Conservation (phyloP, 768 basidiomycete genomes). For the Flagelloscypha sp. region DNA sequence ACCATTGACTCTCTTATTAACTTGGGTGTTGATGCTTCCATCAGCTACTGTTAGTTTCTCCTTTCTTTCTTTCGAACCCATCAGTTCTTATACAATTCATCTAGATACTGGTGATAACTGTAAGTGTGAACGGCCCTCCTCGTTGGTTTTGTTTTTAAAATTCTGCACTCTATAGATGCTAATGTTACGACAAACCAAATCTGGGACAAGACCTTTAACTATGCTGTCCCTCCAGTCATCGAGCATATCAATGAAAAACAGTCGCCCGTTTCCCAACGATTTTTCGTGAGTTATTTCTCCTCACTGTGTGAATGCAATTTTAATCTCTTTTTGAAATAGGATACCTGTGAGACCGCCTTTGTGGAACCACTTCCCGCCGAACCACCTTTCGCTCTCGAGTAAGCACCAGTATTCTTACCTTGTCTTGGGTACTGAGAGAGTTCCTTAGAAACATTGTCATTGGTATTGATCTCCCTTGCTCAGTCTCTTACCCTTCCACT, state of each 20-base stretch:
- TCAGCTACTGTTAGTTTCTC: too few relatives aligned
- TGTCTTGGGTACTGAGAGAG: not conserved
- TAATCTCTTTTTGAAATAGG: constrained; percentile 19
- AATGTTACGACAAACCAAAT: too few relatives aligned
- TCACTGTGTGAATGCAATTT: too few relatives aligned
- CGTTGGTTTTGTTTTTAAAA: too few relatives aligned
- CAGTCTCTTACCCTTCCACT: too few relatives aligned
- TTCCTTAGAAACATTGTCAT: constrained; percentile 34
- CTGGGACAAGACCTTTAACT: too few relatives aligned
- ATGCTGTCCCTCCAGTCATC: constrained; percentile 32
- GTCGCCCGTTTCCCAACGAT: constrained; percentile 40
- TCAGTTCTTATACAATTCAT: too few relatives aligned
- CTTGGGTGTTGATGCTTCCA: constrained; percentile 25
- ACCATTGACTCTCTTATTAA: constrained; percentile 46
- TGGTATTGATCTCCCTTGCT: too few relatives aligned
- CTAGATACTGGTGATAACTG: too few relatives aligned
- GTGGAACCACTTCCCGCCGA: constrained; percentile 21
- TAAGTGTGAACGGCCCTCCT: too few relatives aligned
- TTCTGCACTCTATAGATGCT: too few relatives aligned
- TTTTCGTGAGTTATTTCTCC: constrained; percentile 29
- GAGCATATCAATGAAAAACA: constrained; percentile 33
- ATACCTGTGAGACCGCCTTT: constrained; percentile 34
- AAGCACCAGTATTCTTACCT: constrained; percentile 6
- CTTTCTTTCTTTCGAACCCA: too few relatives aligned
- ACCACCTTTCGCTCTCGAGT: constrained; percentile 41